Base-by-base conservation (phyloP, 768 basidiomycete genomes). In the Termitomyces sp. region DNA sequence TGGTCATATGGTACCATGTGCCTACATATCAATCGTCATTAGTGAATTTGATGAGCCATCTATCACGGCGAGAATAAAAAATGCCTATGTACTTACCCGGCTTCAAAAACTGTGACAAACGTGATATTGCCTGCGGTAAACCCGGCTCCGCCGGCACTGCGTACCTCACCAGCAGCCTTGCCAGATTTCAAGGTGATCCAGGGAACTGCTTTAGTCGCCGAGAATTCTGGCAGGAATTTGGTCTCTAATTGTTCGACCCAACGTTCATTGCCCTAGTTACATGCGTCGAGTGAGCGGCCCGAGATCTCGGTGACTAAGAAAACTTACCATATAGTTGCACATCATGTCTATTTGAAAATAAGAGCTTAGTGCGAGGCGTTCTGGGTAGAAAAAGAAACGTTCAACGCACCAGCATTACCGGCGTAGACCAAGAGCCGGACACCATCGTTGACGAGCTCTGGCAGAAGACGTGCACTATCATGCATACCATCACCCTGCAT, bases 1-100 rank as follows among this genome's bases (percentile, higher is more conserved):
- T 95, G 93, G 72, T 98, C 93, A 67, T 81, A 87, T 5, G 94
- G 93, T 8, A 92, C 92, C 93, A 94, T 90, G 69, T 93, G 91
- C 36, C 91, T 91, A 64, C n/a, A 24, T 34, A 34, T 34, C 33
- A 50, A 61, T 45, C 55, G 47, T 40, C 55, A 50, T 43, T 49
- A 51, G 9, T 33, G 32, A 36, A 57, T 16, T 56, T 55, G 39
- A 45, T 20, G 50, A 27, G 42, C 20, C n/a, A 22, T 30, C 40
- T 47, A 37, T 44, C 51, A 27, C 44, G 24, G 27, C 2, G 14
- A 44, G 43, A 47, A 51, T 53, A 4, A 34, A 55, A 44, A 49
- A 8, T 20, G 47, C 47, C 47, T 20, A 72, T n/a, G n/a, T n/a
- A n/a, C 86, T 63, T 72, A 94, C 81, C 95, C 95, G 30, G 94